Base-by-base conservation (phyloP, 306 rosid genomes). In the Begonia loranthoides region DNA sequence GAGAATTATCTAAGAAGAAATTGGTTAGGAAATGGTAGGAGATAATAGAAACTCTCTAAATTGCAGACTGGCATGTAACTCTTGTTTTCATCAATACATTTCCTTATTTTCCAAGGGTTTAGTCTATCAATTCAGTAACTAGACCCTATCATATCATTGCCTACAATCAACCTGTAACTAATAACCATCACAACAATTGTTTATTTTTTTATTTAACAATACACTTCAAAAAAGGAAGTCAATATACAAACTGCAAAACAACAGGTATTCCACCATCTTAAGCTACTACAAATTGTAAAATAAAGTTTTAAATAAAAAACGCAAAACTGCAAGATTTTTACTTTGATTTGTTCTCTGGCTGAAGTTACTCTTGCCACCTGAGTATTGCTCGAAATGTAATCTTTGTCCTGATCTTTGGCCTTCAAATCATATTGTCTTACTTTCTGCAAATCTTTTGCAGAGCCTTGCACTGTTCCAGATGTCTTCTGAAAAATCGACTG, bases 401-500 rank as follows among this genome's bases (percentile, higher is more conserved):
- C 67, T 64, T 73, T 45, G 41, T 51, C 58, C 16, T 63, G 64
- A 49, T 62, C 83, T 43, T 76, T 76, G 52, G 56, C 67, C 54
- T 60, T 63, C 47, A 72, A 47, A 63, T 69, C 82, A 9, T 50
- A 70, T 49, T 79, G 74, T 61, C 67, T 71, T 57, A 51, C 57
- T 54, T 61, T 76, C 70, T 65, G 69, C 63, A 63, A 56, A 59
- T 75, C 73, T 50, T 76, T 68, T 19, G 59, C 54, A 49, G 76
- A 65, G 50, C 55, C 76, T 67, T 65, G 70, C 55, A 72, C 57
- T 49, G 80, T 83, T 62, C 69, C 80, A 33, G 99, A 74, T 50
- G 73, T 72, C 72, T 74, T 86, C 50, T 69, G 70, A 69, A 83
- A 38, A 68, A 76, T 70, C 45, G 56, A 67, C 94, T 83, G 54